These are phyloP conservation scores for Pseudopyricularia cyperi DNA, from an alignment of 2,329 filamentous ascomycete species.

Conservation along the genomic window DNA sequence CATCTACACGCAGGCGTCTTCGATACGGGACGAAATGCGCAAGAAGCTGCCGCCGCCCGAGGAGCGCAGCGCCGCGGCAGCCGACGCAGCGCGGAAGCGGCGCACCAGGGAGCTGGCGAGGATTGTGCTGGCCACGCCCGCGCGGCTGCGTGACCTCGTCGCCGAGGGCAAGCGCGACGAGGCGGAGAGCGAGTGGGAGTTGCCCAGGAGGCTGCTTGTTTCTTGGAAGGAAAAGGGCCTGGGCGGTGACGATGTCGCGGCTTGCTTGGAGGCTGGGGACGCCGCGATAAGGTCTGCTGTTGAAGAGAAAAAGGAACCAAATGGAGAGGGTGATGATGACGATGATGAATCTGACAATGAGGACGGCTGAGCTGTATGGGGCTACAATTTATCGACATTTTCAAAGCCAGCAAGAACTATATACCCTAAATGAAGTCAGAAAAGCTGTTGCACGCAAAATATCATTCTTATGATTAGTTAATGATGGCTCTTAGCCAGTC, in stretches of 20 bases:
- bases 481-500: no score
- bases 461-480: no score
- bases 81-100: constrained; percentile 19
- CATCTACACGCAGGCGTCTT: constrained; percentile 51
- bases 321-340: neutral
- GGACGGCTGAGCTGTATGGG: neutral
- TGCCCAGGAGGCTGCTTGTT: constrained; percentile 36
- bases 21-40: constrained; percentile 39
- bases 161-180: constrained; percentile 46
- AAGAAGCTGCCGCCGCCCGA: constrained; percentile 32
- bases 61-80: constrained; percentile 21
- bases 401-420: neutral
- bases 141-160: constrained; percentile 43
- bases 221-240: constrained; percentile 41
- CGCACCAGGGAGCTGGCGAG: constrained; percentile 42
- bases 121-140: constrained; percentile 50
- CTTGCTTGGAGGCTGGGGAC: constrained; percentile 41
- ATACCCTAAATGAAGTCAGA: constrained; percentile 3
- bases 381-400: neutral
- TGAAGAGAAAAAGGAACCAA: neutral
- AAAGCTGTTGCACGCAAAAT: neutral
- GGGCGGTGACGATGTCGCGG: constrained; percentile 40
- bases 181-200: constrained; percentile 43
- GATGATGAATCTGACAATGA: neutral
- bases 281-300: constrained; percentile 23